These are phyloP conservation scores for Suillus lakei DNA, from an alignment of 768 basidiomycete genomes.

Conservation along the genomic window DNA sequence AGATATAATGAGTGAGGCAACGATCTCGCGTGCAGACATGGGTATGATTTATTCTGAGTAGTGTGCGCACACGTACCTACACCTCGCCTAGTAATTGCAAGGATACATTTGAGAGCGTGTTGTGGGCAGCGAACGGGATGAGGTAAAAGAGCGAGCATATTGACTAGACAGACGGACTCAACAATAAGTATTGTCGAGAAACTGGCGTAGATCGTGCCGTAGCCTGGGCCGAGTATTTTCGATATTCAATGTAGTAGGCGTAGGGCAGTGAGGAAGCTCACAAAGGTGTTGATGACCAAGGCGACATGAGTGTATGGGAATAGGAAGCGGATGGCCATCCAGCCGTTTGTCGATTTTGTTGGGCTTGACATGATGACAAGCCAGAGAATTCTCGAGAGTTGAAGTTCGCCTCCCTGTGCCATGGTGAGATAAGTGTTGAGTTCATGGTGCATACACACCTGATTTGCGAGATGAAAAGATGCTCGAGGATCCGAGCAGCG, in stretches of 20 bases:
- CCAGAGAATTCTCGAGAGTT: conserved; percentile 25
- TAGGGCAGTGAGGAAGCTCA: conserved; percentile 21
- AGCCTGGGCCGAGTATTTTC: conserved; percentile 35
- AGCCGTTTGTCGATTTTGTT: conserved; percentile 32
- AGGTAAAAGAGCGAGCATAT: conserved; percentile 36
- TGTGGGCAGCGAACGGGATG: conserved; percentile 27
- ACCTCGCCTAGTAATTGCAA: conserved; percentile 33
- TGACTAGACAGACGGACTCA: conserved; percentile 43
- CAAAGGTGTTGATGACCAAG: conserved; percentile 34
- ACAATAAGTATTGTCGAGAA: conserved; percentile 43
- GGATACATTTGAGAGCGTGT: conserved; percentile 30
- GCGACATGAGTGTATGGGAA: conserved; percentile 37
- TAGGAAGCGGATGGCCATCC: too few species aligned
- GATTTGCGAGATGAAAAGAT: too few species aligned
- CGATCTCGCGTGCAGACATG: too few species aligned
- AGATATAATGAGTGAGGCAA: conserved; percentile 52
- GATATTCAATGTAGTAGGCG: conserved; percentile 33
- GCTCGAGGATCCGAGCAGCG: too few species aligned
- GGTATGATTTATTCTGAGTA: not conserved
- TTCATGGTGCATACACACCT: too few species aligned
- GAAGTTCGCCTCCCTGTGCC: too few species aligned
- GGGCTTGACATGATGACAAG: conserved; percentile 30
- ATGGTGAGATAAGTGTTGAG: too few species aligned
- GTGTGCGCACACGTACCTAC: conserved; percentile 23
- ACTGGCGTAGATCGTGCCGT: conserved; percentile 43